These are phyloP conservation scores for Elsinoe batatas DNA, from an alignment of 2,329 filamentous ascomycete genomes.

Conservation along the genomic window DNA sequence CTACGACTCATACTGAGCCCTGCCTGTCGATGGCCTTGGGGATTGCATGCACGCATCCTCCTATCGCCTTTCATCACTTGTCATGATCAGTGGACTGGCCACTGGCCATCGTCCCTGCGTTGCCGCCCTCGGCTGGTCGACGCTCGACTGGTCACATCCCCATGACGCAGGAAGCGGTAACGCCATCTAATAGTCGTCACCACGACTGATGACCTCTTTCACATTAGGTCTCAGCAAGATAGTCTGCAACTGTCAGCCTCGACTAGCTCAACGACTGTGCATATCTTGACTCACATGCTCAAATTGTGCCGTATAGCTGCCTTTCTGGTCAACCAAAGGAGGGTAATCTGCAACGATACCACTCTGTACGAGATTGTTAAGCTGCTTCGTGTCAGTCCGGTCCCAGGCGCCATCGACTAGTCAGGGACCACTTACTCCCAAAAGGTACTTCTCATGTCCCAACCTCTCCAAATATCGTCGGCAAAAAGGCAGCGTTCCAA, in stretches of 20 bases:
- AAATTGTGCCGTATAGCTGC: slow-evolving; percentile 55
- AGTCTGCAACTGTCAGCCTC: slow-evolving; percentile 22
- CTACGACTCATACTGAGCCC: no score
- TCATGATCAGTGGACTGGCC: background rate
- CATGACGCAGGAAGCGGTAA: background rate
- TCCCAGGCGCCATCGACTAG: no score
- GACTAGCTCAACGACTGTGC: slow-evolving; percentile 10
- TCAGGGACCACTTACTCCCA: slow-evolving; percentile 37
- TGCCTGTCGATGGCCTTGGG: no score
- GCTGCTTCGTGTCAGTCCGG: slow-evolving; percentile 30
- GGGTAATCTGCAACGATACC: slow-evolving; percentile 49
- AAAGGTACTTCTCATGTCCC: slow-evolving; percentile 49
- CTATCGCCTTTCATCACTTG: no score
- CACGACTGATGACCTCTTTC: slow-evolving; percentile 34
- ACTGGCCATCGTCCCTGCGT: background rate
- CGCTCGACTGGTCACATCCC: background rate
- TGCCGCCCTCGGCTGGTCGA: background rate
- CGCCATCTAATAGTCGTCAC: slow-evolving; percentile 26
- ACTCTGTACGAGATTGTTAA: slow-evolving; percentile 48
- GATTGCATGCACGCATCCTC: no score
- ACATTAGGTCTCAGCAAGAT: slow-evolving; percentile 32
- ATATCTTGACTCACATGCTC: slow-evolving; percentile 41
- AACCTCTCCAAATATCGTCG: slow-evolving; percentile 54
- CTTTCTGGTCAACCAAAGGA: slow-evolving; percentile 48
- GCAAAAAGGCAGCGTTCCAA: slow-evolving; percentile 52